These are phyloP conservation scores for Cetraspora pellucida DNA, from an alignment of 192 early-diverging fungal species.

Conservation along the genomic window DNA sequence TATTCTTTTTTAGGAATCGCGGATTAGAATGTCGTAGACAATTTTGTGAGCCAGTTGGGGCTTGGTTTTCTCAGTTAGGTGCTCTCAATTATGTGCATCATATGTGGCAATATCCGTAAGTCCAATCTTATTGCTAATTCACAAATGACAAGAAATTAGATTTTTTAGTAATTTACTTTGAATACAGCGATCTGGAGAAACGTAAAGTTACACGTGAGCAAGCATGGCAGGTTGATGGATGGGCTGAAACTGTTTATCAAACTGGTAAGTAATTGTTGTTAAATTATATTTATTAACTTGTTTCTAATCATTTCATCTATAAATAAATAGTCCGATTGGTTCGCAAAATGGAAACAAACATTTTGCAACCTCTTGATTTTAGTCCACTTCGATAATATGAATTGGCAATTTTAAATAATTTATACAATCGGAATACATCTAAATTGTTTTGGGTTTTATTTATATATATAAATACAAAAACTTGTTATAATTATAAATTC, in stretches of 20 bases:
- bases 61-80: slow-evolving; percentile 95
- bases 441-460: too few species aligned
- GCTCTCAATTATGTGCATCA: slow-evolving; percentile 89
- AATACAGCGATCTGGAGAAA: slow-evolving; percentile 72
- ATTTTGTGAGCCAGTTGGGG: slow-evolving; percentile 91
- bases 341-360: slow-evolving; percentile 78
- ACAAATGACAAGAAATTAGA: not conserved
- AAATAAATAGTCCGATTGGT: slow-evolving; percentile 68
- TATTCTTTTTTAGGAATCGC: slow-evolving; percentile 55
- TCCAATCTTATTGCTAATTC: not conserved
- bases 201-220: slow-evolving; percentile 89
- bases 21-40: slow-evolving; percentile 87
- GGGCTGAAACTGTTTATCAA: slow-evolving; percentile 89
- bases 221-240: slow-evolving; percentile 93
- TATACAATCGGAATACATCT: too few species aligned
- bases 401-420: too few species aligned
- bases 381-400: slow-evolving; percentile 69
- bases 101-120: slow-evolving; percentile 87
- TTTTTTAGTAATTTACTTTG: not conserved
- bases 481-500: too few species aligned
- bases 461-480: too few species aligned
- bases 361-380: slow-evolving; percentile 74
- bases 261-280: slow-evolving; percentile 57
- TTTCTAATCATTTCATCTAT: not conserved
- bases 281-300: not conserved